Evolutionary conservation across 2,329 filamentous ascomycete species (phyloP), one percentile per base, ranked within the genome.

Genomic region (Pezicula carpinea): DNA sequence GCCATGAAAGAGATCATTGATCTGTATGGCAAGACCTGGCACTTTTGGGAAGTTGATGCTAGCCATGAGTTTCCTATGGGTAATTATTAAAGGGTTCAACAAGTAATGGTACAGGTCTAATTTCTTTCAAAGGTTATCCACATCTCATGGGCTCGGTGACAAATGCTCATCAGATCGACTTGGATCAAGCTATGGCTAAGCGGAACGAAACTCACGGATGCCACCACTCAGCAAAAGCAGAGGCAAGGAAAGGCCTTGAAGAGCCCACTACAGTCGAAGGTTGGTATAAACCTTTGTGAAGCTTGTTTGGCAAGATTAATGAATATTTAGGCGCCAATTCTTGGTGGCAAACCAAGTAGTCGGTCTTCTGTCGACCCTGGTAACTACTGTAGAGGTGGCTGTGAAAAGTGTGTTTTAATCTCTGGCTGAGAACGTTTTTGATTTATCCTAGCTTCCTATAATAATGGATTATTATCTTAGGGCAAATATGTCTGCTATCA

Each of bases 1-100:
- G 87, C 90, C 66, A 91, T 93, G 87, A 77, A 84, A 51, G 74
- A 89, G 46, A 75, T 91, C 0, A 69, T 87, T 4, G 71, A 76
- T 1, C 62, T 91, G 2, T 93, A 93, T 59, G 88, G 88, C 14
- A 93, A 93, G 62, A 79, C 83, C 1, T 92, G 85, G 63, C 88
- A 93, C 61, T 70, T 91, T 34, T 95, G 89, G 88, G 86, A 93
- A 72, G 79, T 83, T 10, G 87, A 92, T 64, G 72, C 77, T 4
- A 86, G 86, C 0, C 79, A 91, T 57, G 48, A 47, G 19, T 56
- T 84, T 46, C 81, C 81, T 1, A 57, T 83, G 54, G 81, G 81
- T 0, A 59, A n/a, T n/a, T n/a, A n/a, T n/a, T n/a, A n/a, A n/a
- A n/a, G n/a, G n/a, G n/a, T n/a, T n/a, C n/a, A n/a, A n/a, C n/a